Evolutionary conservation across 176 grass and related monocot genomes (phyloP).

Genomic region (Poa pratensis): DNA sequence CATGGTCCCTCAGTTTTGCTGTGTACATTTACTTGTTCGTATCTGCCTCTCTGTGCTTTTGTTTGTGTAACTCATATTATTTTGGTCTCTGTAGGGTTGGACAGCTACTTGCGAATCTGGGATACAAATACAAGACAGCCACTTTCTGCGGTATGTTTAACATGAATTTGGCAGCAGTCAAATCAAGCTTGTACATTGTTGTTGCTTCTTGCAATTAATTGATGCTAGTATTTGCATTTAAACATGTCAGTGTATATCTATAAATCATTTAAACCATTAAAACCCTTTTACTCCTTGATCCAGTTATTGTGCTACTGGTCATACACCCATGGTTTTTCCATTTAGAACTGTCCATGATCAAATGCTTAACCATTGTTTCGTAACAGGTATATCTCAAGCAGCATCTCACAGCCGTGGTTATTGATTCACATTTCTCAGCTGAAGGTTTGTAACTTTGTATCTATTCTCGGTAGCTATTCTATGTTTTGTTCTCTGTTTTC

Average conservation of each 20-base stretch:
- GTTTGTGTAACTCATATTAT: conserved; percentile 30
- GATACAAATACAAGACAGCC: conserved; percentile 83
- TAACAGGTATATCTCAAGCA: conserved; percentile 96
- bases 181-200: not conserved
- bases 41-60: not conserved
- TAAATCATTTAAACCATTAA: not conserved
- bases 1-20: not conserved
- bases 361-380: conserved; percentile 26
- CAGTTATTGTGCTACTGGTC: not conserved
- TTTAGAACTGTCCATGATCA: conserved; percentile 17
- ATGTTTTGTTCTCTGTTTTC: conserved; percentile 34
- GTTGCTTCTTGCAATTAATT: conserved; percentile 14
- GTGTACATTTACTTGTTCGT: not conserved
- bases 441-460: conserved; percentile 76
- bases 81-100: conserved; percentile 63
- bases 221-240: not conserved
- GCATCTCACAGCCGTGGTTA: conserved; percentile 73
- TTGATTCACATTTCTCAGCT: conserved; percentile 90
- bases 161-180: conserved; percentile 4
- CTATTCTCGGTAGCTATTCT: not conserved
- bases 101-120: conserved; percentile 87
- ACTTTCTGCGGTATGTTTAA: conserved; percentile 73
- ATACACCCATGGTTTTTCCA: conserved; percentile 24
- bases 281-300: not conserved
- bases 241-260: not conserved